Conservation (phyloP, 345 rosid species). For the Eucalyptus erythrocorys region DNA sequence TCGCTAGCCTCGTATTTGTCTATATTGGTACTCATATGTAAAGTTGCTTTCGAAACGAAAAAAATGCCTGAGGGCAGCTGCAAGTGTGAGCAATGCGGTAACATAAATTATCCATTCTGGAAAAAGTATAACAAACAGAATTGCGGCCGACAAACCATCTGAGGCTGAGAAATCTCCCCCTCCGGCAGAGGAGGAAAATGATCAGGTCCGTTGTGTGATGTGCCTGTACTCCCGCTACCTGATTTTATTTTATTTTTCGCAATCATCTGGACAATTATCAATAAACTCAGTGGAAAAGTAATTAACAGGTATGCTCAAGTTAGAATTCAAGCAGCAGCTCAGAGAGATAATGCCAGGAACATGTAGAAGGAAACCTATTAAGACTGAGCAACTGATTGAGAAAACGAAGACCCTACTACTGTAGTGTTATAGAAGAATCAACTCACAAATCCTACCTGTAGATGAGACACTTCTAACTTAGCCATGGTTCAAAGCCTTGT, state of each 20-base stretch:
- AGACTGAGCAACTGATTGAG: too few species aligned
- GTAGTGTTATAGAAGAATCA: too few species aligned
- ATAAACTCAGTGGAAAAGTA: neutral
- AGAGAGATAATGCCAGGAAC: too few species aligned
- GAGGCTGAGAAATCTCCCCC: constrained; percentile 51
- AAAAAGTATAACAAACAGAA: constrained; percentile 91
- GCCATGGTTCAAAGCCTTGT: too few species aligned
- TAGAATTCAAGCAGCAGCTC: too few species aligned
- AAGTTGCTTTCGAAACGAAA: constrained; percentile 43
- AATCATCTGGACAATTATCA: neutral
- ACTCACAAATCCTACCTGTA: too few species aligned
- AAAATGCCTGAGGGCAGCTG: constrained; percentile 97
- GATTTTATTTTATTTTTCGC: neutral
- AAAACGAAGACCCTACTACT: too few species aligned
- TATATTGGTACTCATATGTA: neutral
- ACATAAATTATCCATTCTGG: constrained; percentile 88
- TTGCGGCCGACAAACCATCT: constrained; percentile 87
- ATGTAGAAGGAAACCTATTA: too few species aligned
- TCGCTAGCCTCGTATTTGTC: neutral
- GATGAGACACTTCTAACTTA: too few species aligned
- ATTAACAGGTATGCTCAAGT: too few species aligned
- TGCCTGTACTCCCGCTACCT: neutral
- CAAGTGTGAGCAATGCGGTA: constrained; percentile 92
- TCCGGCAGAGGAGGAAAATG: constrained; percentile 48
- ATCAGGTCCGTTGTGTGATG: constrained; percentile 61